Conservation (phyloP, 2,329 filamentous ascomycete species). For the Fusarium nurragi region DNA sequence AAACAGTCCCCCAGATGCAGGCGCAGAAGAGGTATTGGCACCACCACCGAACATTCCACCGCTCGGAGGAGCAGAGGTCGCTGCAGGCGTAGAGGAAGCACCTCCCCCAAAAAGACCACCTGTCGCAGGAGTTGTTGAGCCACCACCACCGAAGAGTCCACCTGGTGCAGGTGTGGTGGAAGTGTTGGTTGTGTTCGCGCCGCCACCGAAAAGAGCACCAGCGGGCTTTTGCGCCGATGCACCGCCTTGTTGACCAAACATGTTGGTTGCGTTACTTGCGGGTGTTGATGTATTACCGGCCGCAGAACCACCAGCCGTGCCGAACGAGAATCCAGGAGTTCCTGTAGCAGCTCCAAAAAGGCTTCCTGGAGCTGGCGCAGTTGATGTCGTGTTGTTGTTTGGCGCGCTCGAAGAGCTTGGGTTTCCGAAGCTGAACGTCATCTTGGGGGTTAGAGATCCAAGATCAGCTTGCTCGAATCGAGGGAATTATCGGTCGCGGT, state of each 20-base stretch:
- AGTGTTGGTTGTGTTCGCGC: slow-evolving; percentile 36
- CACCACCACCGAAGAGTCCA: slow-evolving; percentile 40
- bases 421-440: slow-evolving; percentile 55
- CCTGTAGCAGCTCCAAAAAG: slow-evolving; percentile 53
- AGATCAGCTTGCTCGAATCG: slow-evolving; percentile 36
- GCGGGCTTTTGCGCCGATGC: slow-evolving; percentile 43
- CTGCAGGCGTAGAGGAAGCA: slow-evolving; percentile 41
- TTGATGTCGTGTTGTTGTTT: slow-evolving; percentile 46
- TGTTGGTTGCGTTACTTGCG: slow-evolving; percentile 39
- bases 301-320: slow-evolving; percentile 40
- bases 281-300: slow-evolving; percentile 44
- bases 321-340: slow-evolving; percentile 56
- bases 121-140: slow-evolving; percentile 41
- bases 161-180: slow-evolving; percentile 30
- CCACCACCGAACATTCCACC: slow-evolving; percentile 43
- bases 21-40: slow-evolving; percentile 41
- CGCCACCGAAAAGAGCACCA: slow-evolving; percentile 39
- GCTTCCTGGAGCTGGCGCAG: slow-evolving; percentile 53
- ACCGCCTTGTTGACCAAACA: slow-evolving; percentile 49
- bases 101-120: slow-evolving; percentile 39
- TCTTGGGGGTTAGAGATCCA: slow-evolving; percentile 39
- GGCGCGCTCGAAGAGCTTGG: slow-evolving; percentile 48
- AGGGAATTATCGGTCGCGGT: slow-evolving; percentile 23
- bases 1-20: slow-evolving; percentile 48
- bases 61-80: slow-evolving; percentile 36